These are phyloP conservation scores for Coprinellus micaceus DNA, from an alignment of 768 basidiomycete species.

Conservation along the genomic window DNA sequence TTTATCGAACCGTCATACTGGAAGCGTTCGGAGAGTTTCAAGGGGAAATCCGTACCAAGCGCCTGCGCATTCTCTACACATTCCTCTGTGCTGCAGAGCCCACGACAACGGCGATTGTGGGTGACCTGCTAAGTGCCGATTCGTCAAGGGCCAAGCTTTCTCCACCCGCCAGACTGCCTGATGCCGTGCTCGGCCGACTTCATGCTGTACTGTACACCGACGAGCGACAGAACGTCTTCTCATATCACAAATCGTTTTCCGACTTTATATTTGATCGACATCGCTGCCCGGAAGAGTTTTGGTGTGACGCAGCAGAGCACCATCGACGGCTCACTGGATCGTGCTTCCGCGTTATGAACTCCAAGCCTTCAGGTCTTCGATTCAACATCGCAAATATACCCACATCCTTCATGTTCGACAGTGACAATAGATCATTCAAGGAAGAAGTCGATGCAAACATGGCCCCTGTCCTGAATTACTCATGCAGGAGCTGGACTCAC, in stretches of 20 bases:
- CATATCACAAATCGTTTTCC: slow-evolving; percentile 14
- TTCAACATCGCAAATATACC: slow-evolving; percentile 18
- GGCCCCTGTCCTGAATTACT: too few species aligned
- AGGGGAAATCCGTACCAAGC: too few species aligned
- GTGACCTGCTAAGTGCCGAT: background rate
- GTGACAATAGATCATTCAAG: too few species aligned
- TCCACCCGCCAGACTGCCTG: too few species aligned
- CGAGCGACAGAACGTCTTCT: slow-evolving; percentile 2
- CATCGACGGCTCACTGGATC: slow-evolving; percentile 7
- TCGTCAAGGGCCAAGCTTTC: too few species aligned
- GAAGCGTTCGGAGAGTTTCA: background rate
- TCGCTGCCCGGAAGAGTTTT: slow-evolving; percentile 8
- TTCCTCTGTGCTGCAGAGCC: background rate
- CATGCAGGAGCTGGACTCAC: slow-evolving; percentile 13
- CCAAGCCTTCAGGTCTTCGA: background rate
- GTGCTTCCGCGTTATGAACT: slow-evolving; percentile 11
- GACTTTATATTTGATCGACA: slow-evolving; percentile 11
- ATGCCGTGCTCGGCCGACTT: slow-evolving; percentile 4
- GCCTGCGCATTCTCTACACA: background rate
- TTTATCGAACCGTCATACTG: background rate
- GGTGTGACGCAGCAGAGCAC: slow-evolving; percentile 1
- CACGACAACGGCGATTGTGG: too few species aligned
- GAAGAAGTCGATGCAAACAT: too few species aligned
- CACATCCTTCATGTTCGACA: slow-evolving; percentile 12
- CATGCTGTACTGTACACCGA: slow-evolving; percentile 12